Conservation (phyloP, 164 flowering plant genomes). For the Piper longum region DNA sequence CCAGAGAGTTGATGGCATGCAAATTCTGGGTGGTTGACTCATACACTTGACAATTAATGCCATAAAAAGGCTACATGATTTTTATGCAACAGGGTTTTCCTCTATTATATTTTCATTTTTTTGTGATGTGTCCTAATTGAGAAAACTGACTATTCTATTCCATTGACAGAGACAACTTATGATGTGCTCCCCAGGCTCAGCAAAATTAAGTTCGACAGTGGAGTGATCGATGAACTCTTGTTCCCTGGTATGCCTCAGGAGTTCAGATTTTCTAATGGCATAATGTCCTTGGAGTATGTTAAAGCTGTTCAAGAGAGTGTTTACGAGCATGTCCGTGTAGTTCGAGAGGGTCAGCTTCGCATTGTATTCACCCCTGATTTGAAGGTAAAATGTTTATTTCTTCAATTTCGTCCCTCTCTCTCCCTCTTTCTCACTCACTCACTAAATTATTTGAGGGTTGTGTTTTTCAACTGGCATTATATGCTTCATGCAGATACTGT, state of each 20-base stretch:
- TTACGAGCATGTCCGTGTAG: constrained; percentile 85
- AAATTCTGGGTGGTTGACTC: too few species aligned
- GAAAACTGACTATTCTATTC: background rate
- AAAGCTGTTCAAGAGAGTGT: constrained; percentile 97
- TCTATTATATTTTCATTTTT: too few species aligned
- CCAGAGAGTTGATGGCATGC: too few species aligned
- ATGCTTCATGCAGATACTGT: constrained; percentile 43
- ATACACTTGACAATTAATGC: too few species aligned
- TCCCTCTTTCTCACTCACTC: background rate
- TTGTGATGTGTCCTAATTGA: background rate
- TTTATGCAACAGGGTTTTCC: too few species aligned
- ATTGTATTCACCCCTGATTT: constrained; percentile 69
- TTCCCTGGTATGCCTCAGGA: constrained; percentile 86
- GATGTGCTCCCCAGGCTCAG: constrained; percentile 97
- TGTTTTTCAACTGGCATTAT: background rate
- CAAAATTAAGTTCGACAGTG: constrained; percentile 89
- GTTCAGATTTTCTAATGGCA: constrained; percentile 58
- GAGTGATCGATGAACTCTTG: constrained; percentile 82
- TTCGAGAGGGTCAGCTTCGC: constrained; percentile 95
- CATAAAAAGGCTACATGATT: too few species aligned
- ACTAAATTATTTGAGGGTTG: background rate
- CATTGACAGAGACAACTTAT: constrained; percentile 67
- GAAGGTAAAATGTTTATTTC: constrained; percentile 35
- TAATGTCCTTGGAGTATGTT: constrained; percentile 83
- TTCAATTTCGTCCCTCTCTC: background rate